These are phyloP conservation scores for Penicillium sp. DNA, from an alignment of 2,329 filamentous ascomycete genomes.

Conservation along the genomic window DNA sequence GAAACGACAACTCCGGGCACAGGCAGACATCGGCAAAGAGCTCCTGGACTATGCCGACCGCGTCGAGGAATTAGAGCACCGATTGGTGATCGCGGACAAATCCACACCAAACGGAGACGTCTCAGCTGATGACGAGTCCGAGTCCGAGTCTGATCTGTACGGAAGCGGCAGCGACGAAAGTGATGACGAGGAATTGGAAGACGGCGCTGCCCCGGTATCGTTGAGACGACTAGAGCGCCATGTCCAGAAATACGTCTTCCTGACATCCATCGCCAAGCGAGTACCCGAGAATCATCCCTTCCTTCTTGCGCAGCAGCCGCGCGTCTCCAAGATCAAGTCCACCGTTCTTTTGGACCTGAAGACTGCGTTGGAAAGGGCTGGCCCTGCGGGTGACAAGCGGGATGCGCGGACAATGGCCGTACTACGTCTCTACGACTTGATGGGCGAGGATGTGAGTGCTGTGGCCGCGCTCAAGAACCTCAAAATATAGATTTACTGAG, in stretches of 20 bases:
- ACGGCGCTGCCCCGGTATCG: slow-evolving; percentile 42
- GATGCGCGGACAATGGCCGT: slow-evolving; percentile 55
- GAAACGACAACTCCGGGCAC: slow-evolving; percentile 62
- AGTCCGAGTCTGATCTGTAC: slow-evolving; percentile 40
- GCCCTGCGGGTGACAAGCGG: slow-evolving; percentile 36
- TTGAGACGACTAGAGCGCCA: slow-evolving; percentile 56
- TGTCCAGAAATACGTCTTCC: slow-evolving; percentile 59
- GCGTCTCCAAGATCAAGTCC: slow-evolving; percentile 61
- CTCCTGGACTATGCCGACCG: slow-evolving; percentile 49
- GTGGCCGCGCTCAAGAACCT: slow-evolving; percentile 57
- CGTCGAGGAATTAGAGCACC: slow-evolving; percentile 65
- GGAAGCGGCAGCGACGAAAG: slow-evolving; percentile 37
- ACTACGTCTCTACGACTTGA: slow-evolving; percentile 61
- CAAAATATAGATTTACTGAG: slow-evolving; percentile 30
- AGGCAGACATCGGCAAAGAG: slow-evolving; percentile 63
- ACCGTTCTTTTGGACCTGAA: slow-evolving; percentile 67
- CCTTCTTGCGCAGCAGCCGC: slow-evolving; percentile 57
- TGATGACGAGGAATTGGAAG: slow-evolving; percentile 45
- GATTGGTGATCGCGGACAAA: slow-evolving; percentile 64
- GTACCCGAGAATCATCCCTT: slow-evolving; percentile 65
- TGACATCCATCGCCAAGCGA: slow-evolving; percentile 54
- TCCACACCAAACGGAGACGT: slow-evolving; percentile 20
- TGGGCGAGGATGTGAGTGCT: slow-evolving; percentile 63
- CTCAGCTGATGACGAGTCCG: slow-evolving; percentile 25
- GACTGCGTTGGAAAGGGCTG: slow-evolving; percentile 62